Percentiles rank a stretch among this genome's conserved stretches.
Conservation (phyloP, 176 grass and related monocot genomes). For the Phoenix roebelenii region DNA sequence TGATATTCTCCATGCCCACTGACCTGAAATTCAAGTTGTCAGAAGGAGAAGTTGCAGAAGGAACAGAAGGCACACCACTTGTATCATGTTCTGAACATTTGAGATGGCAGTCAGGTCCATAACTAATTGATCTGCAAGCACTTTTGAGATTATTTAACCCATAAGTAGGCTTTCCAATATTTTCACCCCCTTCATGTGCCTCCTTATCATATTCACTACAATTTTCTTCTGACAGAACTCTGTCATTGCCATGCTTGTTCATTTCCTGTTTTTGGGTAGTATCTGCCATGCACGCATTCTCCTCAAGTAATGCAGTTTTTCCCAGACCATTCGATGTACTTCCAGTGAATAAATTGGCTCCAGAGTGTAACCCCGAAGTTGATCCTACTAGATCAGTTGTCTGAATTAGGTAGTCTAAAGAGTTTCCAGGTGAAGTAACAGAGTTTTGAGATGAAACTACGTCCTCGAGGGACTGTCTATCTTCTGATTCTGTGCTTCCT, state of each 20-base stretch:
- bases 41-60: constrained; percentile 27
- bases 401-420: not conserved
- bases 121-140: constrained; percentile 21
- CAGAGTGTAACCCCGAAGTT: constrained; percentile 25
- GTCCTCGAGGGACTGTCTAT: constrained; percentile 28
- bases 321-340: constrained; percentile 4
- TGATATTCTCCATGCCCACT: constrained; percentile 19
- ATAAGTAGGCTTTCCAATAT: constrained; percentile 6
- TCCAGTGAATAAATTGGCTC: constrained; percentile 16
- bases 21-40: not conserved
- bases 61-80: constrained; percentile 21
- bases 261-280: constrained; percentile 8
- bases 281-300: too few relatives aligned
- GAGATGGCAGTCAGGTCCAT: constrained; percentile 18
- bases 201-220: constrained; percentile 9
- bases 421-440: constrained; percentile 11
- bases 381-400: constrained; percentile 16
- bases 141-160: constrained; percentile 5
- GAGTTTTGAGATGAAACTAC: constrained; percentile 30
- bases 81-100: constrained; percentile 21
- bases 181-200: not conserved
- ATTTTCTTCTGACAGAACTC: constrained; percentile 28
- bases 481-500: constrained; percentile 12
- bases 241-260: constrained; percentile 13
- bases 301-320: constrained; percentile 1